These are phyloP conservation scores for Wickerhamomyces xylosicus DNA, from an alignment of 805 yeast species.

Conservation along the genomic window DNA sequence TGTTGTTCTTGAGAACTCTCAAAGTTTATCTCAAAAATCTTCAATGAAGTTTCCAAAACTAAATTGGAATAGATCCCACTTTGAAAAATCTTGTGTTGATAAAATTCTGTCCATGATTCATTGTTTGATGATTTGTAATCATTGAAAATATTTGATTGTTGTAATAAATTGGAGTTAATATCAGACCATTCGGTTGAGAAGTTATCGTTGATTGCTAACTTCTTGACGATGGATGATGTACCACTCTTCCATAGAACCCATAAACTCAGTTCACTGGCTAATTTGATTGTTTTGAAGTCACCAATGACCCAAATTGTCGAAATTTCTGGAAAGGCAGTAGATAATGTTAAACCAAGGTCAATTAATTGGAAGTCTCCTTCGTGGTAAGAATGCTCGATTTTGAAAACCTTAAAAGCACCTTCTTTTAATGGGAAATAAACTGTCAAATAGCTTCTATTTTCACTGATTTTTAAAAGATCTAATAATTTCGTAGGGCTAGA, in stretches of 20 bases:
- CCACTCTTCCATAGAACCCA: constrained; percentile 57
- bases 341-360: constrained; percentile 13
- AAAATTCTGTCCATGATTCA: constrained; percentile 29
- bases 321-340: constrained; percentile 15
- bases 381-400: constrained; percentile 4
- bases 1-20: constrained; percentile 15
- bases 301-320: constrained; percentile 36
- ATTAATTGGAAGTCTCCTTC: constrained; percentile 13
- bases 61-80: constrained; percentile 36
- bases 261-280: constrained; percentile 19
- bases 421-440: constrained; percentile 32
- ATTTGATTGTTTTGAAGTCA: constrained; percentile 28
- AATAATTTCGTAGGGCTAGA: constrained; percentile 22
- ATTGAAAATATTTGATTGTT: background rate
- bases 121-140: constrained; percentile 14
- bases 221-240: constrained; percentile 36
- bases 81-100: constrained; percentile 35
- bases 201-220: constrained; percentile 21
- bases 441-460: constrained; percentile 16
- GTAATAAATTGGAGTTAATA: constrained; percentile 4
- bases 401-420: constrained; percentile 33
- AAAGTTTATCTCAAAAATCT: constrained; percentile 38
- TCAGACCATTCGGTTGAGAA: constrained; percentile 14
- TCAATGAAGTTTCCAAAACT: constrained; percentile 41
- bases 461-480: constrained; percentile 8